Evolutionary conservation across 371 early-diverging fungal species (phyloP), one percentile per base, ranked within the genome.

Genomic region (Lichtheimia hyalospora): DNA sequence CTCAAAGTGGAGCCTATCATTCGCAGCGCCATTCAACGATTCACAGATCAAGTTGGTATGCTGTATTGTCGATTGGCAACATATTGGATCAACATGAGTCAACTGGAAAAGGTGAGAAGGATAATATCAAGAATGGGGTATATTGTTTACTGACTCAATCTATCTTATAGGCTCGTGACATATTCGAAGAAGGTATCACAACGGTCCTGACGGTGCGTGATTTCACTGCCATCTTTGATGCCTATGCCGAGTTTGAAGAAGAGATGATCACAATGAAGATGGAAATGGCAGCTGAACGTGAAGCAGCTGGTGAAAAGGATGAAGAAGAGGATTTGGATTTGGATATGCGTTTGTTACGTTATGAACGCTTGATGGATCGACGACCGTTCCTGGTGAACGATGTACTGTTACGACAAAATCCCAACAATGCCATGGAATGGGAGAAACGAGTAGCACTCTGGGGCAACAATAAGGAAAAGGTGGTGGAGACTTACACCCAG

Each of bases 351-450:
- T 63, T 98, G 40, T 75, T 89, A 55, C 83, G 96, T 50, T 85
- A 97, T 55, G 98, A 97, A 66, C 82, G 89, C 55, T 71, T 98
- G 44, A 92, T 98, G 91, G 90, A 93, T 60, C 85, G 95, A 10
- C 87, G 98, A n/a, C 92, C 96, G 4, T 91, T 96, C 73, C 73
- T 99, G 48, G 93, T 96, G 20, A 98, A 92, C 69, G 96, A 95
- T 66, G 98, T 99, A 0, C 66, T 92, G 27, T 71, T 99, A 48
- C 84, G 96, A 48, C 95, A 96, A 67, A 96, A 93, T 64, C 96
- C 96, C 10, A 90, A 96, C 66, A 92, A 90, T 59, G 95, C 95
- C 6, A 66, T 83, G 43, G 95, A 96, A 66, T 99, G 99, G 99
- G 81, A 92, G 62, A 90, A 89, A 59, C 84, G 98, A 3, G 92